A percentile compares a stretch with the other conserved stretches of the same genome.
These are phyloP conservation scores for Triticum timopheevii DNA, from an alignment of 176 grass and related monocot species.

Conservation along the genomic window DNA sequence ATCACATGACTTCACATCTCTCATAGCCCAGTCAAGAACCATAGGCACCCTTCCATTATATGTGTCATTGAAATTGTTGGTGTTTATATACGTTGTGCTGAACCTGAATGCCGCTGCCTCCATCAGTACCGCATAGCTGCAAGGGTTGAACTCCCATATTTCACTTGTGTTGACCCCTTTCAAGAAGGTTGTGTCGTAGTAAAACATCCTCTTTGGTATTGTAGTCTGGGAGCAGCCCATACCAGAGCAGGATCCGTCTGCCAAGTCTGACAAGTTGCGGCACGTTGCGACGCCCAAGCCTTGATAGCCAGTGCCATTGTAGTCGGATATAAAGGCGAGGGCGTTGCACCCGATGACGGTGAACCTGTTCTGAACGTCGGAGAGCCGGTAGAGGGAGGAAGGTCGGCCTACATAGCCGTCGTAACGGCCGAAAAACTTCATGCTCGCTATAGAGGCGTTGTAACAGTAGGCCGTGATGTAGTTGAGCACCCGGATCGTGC, in stretches of 20 bases:
- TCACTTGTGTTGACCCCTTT: neutral
- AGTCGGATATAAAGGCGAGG: neutral
- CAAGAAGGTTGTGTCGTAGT: fast-evolving
- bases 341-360: conserved; percentile 36
- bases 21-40: neutral
- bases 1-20: too few relatives aligned
- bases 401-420: neutral
- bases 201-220: neutral
- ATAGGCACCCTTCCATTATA: neutral
- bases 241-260: conserved; percentile 12
- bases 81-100: neutral
- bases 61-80: neutral
- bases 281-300: conserved; percentile 41
- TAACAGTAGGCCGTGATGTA: neutral
- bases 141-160: neutral
- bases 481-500: neutral
- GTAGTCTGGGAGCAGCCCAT: conserved; percentile 40
- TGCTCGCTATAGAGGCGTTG: neutral
- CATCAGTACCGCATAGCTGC: conserved; percentile 26
- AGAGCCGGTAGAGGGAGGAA: conserved; percentile 20
- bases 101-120: neutral
- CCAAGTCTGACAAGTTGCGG: neutral
- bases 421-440: neutral
- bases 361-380: conserved; percentile 42
- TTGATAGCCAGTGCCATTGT: neutral